These are phyloP conservation scores for Aquilaria sinensis DNA, from an alignment of 345 rosid species.

Conservation along the genomic window DNA sequence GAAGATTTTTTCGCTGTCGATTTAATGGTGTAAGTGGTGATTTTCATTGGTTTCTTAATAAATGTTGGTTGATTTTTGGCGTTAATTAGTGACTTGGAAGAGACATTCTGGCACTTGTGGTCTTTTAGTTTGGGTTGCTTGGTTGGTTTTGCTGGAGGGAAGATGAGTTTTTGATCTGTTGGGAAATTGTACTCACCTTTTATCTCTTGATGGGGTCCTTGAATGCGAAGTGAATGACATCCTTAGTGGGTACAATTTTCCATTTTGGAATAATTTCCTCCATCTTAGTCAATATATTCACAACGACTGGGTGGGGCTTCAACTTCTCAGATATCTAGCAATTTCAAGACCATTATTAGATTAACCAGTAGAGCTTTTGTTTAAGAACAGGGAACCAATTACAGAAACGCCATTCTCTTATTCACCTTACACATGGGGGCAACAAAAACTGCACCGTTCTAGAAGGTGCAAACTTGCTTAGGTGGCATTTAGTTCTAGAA, in stretches of 20 bases:
- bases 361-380: background rate
- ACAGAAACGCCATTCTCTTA: background rate
- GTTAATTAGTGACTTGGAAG: too few species aligned
- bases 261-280: constrained; percentile 91
- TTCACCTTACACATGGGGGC: constrained; percentile 99
- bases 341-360: background rate
- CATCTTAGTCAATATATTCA: constrained; percentile 67
- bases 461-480: too few species aligned
- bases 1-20: too few species aligned
- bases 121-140: too few species aligned
- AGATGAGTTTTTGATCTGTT: too few species aligned
- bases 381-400: background rate
- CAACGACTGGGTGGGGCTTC: constrained; percentile 87
- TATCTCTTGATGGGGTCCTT: constrained; percentile 83
- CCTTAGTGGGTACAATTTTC: constrained; percentile 94
- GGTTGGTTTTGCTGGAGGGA: too few species aligned
- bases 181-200: constrained; percentile 34
- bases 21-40: too few species aligned
- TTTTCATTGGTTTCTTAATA: too few species aligned
- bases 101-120: too few species aligned
- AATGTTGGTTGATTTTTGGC: too few species aligned
- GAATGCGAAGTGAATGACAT: constrained; percentile 73
- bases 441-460: constrained; percentile 84
- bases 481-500: too few species aligned
- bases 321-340: constrained; percentile 83